Conservation (phyloP, 345 rosid genomes). For the Hibiscus syriacus region DNA sequence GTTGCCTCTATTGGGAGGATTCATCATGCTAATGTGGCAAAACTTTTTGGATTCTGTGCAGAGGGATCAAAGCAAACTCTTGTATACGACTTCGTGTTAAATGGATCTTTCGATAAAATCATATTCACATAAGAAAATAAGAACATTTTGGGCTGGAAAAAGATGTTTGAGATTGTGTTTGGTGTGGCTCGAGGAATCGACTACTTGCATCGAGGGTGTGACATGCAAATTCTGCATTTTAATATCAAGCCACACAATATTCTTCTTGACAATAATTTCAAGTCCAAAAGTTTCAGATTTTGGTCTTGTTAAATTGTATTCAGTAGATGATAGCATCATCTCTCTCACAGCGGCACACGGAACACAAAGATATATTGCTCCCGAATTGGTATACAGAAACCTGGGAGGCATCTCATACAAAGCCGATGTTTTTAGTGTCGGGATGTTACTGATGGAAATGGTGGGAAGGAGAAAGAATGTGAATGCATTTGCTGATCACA, state of each 20-base stretch:
- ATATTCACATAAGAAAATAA: conserved; percentile 1
- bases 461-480: not conserved
- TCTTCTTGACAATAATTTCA: not conserved
- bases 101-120: conserved; percentile 24
- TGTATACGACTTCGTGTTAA: conserved; percentile 21
- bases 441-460: not conserved
- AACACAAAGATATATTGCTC: not conserved
- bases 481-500: not conserved
- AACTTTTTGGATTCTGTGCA: conserved; percentile 19
- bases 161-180: conserved; percentile 3
- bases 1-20: conserved; percentile 22
- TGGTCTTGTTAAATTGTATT: conserved; percentile 10
- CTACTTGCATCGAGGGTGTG: not conserved
- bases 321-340: not conserved
- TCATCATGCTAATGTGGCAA: conserved; percentile 23
- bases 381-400: not conserved
- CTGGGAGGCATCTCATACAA: not conserved
- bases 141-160: not conserved
- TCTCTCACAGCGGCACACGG: conserved; percentile 9
- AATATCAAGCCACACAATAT: conserved; percentile 4
- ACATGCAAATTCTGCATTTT: conserved; percentile 3
- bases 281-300: conserved; percentile 16
- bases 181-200: conserved; percentile 17
- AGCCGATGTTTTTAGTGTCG: not conserved
- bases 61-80: conserved; percentile 18